A percentile compares a stretch with the other conserved stretches of the same genome.
These are phyloP conservation scores for Areca catechu DNA, from an alignment of 176 grass and related monocot genomes.

Conservation along the genomic window DNA sequence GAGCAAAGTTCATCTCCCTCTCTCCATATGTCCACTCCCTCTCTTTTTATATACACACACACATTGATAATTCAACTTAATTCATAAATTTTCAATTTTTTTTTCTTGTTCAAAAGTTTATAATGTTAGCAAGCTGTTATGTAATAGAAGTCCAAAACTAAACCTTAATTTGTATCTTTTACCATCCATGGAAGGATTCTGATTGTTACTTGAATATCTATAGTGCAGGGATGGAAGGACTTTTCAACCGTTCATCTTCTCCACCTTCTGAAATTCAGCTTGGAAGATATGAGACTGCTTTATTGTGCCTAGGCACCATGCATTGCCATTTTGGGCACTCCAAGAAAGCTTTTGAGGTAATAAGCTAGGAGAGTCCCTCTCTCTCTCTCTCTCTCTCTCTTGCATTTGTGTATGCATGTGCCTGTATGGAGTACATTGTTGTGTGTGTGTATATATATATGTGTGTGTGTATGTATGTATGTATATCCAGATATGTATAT, in stretches of 20 bases:
- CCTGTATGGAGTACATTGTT: not conserved
- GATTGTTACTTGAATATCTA: conserved; percentile 15
- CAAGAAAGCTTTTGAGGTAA: conserved; percentile 92
- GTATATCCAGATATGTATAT: no score
- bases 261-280: conserved; percentile 55
- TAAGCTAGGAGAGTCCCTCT: conserved; percentile 15
- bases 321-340: conserved; percentile 91
- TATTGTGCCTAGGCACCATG: conserved; percentile 85
- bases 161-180: no score
- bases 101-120: no score
- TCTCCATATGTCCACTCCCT: no score
- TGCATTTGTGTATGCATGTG: conserved; percentile 1
- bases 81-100: no score
- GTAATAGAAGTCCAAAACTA: no score
- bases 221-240: conserved; percentile 91
- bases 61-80: no score
- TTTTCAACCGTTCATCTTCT: conserved; percentile 58
- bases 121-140: no score
- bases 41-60: no score
- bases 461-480: no score
- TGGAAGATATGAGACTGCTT: conserved; percentile 86
- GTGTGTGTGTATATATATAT: no score
- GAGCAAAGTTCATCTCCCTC: no score
- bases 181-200: not conserved
- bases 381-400: conserved; percentile 1